Evolutionary conservation across 192 early-diverging fungal species (phyloP), one percentile per base, ranked within the genome.

Genomic region (Backusella mclennaniae): DNA sequence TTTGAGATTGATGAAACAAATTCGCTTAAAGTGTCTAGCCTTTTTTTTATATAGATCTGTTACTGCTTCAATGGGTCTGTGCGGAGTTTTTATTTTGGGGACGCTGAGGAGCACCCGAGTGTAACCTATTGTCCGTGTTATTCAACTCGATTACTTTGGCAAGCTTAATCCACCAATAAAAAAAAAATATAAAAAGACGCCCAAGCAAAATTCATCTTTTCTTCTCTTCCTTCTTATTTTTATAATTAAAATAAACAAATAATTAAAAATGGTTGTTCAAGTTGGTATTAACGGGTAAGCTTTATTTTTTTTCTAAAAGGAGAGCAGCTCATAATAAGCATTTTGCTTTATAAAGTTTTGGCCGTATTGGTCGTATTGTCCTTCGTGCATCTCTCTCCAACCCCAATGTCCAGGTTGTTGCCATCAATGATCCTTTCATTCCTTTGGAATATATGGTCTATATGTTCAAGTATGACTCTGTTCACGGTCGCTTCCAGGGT

Each of bases 401-500:
- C 85, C 81, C 90, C 44, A 77, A 88, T 29, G 86, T 96, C 66
- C 81, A 93, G 73, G 95, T 98, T 66, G 93, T 96, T 19, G 92
- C 93, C 71, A 88, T 99, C 87, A 98, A 98, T 86, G 97, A 99
- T 85, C 96, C 96, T 73, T 98, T 98, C 93, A 95, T 97, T 84
- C 91, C 93, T 80, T 87, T 95, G 33, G 92, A 94, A 42, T 98
- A 99, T 92, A 98, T 97, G 96, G 95, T 85, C 95, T 99, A 98
- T 91, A 87, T 98, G 84, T 88, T 97, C 82, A 95, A 98, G 90
- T 99, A 97, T 87, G 98, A 99, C 92, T 99, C 98, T 52, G 97
- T 96, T 77, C 98, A 99, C 87, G 98, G 98, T 69, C 91, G 92
- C 77, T 95, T 92, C 93, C 92, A 95, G 84, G 96, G 94, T 73